These are phyloP conservation scores for Hypericum perforatum DNA, from an alignment of 345 rosid genomes.

Conservation along the genomic window DNA sequence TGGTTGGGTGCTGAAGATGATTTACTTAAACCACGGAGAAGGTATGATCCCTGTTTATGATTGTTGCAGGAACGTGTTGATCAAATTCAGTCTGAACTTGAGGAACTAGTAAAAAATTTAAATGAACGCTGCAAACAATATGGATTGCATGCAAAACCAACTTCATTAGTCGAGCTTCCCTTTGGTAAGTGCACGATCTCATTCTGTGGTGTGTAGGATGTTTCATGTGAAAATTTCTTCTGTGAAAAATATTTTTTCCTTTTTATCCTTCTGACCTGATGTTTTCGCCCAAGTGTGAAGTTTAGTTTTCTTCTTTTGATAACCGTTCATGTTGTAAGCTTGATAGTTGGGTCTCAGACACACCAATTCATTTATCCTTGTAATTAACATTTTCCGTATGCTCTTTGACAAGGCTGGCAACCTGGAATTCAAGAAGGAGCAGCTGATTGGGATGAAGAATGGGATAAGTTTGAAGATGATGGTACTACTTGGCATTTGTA, in stretches of 20 bases:
- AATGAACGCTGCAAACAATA: conserved; percentile 92
- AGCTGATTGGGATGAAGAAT: conserved; percentile 95
- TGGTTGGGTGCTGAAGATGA: too few species aligned
- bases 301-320: too few species aligned
- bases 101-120: conserved; percentile 65
- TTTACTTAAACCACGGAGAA: conserved; percentile 11
- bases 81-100: conserved; percentile 60
- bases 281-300: too few species aligned
- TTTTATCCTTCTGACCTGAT: too few species aligned
- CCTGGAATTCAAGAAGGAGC: conserved; percentile 85
- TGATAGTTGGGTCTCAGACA: neutral
- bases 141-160: conserved; percentile 85
- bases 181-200: conserved; percentile 49
- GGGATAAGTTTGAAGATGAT: conserved; percentile 90
- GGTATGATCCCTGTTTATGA: conserved; percentile 14
- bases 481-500: conserved; percentile 27
- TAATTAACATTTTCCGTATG: neutral
- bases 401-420: conserved; percentile 70
- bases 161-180: conserved; percentile 80
- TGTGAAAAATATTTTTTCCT: too few species aligned
- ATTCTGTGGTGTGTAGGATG: conserved; percentile 1
- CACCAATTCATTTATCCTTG: neutral
- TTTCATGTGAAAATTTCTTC: conserved; percentile 6
- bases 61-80: conserved; percentile 62
- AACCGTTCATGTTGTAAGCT: too few species aligned